Evolutionary conservation across 2,329 filamentous ascomycete genomes (phyloP).

Genomic region (Penicillium italicum): DNA sequence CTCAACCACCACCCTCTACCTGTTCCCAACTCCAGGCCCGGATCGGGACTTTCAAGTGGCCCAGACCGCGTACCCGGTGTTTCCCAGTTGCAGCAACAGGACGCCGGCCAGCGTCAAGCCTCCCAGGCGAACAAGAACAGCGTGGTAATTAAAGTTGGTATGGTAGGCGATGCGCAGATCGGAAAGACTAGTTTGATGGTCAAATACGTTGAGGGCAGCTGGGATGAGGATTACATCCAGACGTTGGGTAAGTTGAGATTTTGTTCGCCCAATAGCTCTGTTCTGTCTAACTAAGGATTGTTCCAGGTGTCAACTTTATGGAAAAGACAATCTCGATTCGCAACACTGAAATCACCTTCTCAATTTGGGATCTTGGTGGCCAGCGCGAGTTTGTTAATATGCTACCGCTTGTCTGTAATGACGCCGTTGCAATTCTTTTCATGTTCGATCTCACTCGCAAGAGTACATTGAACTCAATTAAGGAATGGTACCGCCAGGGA

Average conservation of each 20-base stretch:
- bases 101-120: slow-evolving; percentile 46
- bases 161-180: slow-evolving; percentile 98
- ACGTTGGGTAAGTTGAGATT: slow-evolving; percentile 63
- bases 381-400: slow-evolving; percentile 99
- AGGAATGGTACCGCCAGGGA: slow-evolving; percentile 98
- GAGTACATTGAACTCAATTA: slow-evolving; percentile 98
- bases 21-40: slow-evolving; percentile 44
- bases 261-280: background rate
- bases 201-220: slow-evolving; percentile 98
- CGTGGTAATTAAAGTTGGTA: slow-evolving; percentile 98
- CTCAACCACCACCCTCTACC: slow-evolving; percentile 41
- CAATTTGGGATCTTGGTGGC: slow-evolving; percentile 96
- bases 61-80: slow-evolving; percentile 43
- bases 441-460: slow-evolving; percentile 99
- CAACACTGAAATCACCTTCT: slow-evolving; percentile 99
- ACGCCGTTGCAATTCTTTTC: slow-evolving; percentile 96
- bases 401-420: slow-evolving; percentile 98
- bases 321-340: slow-evolving; percentile 99
- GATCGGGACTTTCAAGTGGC: slow-evolving; percentile 48
- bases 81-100: slow-evolving; percentile 48
- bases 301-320: slow-evolving; percentile 95
- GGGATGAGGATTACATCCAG: slow-evolving; percentile 99
- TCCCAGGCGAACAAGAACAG: slow-evolving; percentile 50
- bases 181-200: slow-evolving; percentile 99
- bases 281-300: slow-evolving; percentile 13